A percentile compares a stretch with the other conserved stretches of the same genome.
Evolutionary conservation across 306 rosid species (phyloP).

Genomic region (Rubus idaeus): DNA sequence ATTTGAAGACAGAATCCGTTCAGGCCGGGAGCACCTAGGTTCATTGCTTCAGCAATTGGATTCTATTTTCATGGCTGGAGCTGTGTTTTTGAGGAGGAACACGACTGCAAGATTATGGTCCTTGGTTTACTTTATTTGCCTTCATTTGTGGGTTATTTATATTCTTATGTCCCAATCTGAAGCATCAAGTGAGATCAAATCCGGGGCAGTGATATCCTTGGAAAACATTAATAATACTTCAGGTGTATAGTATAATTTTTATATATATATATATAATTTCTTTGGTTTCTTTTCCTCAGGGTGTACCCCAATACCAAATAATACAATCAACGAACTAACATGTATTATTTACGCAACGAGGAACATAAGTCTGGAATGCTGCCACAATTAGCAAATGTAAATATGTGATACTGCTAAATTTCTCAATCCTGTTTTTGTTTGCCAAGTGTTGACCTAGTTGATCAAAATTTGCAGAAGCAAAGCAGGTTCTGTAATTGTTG

Average conservation of each 20-base stretch:
- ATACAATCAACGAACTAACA: too few relatives aligned
- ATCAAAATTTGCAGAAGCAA: too few relatives aligned
- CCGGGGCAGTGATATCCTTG: slow-evolving; percentile 83
- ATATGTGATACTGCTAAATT: too few relatives aligned
- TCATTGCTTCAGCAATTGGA: slow-evolving; percentile 77
- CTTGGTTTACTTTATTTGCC: slow-evolving; percentile 73
- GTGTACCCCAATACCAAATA: too few relatives aligned
- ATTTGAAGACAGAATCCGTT: slow-evolving; percentile 62
- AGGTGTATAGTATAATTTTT: slow-evolving; percentile 32
- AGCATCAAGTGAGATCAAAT: slow-evolving; percentile 57
- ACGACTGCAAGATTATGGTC: slow-evolving; percentile 74
- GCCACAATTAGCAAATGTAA: too few relatives aligned
- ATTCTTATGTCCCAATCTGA: slow-evolving; percentile 70
- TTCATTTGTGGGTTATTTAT: slow-evolving; percentile 91
- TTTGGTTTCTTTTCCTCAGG: slow-evolving; percentile 20
- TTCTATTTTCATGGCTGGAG: slow-evolving; percentile 67
- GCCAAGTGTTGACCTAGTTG: too few relatives aligned
- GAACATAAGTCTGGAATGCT: too few relatives aligned
- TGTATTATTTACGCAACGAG: too few relatives aligned
- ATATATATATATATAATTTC: neutral
- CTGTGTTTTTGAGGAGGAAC: slow-evolving; percentile 72
- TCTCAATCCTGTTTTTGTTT: too few relatives aligned
- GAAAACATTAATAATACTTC: slow-evolving; percentile 79
- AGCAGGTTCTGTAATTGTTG: too few relatives aligned
- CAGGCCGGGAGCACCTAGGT: slow-evolving; percentile 76